Evolutionary conservation across 345 rosid genomes (phyloP), one percentile per base, ranked within the genome.

Genomic region (Corymbia maculata): DNA sequence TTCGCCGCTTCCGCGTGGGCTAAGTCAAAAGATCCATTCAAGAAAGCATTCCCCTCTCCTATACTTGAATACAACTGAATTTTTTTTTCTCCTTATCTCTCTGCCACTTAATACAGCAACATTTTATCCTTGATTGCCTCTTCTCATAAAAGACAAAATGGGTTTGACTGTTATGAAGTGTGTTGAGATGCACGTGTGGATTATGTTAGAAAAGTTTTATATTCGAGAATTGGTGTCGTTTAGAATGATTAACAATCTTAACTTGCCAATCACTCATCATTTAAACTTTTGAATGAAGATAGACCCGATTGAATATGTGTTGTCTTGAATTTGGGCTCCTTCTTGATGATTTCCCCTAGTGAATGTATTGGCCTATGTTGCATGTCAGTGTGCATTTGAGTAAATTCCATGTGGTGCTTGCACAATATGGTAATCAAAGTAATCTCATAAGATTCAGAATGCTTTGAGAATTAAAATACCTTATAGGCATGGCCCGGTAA

Each of bases 261-360:
- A 0, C 2, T 2, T 0, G 44, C 6, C 45, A 8, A 68, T 68
- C 32, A 68, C 12, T 30, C 6, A 30, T 8, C 17, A 4, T 6
- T 16, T n/a, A 3, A n/a, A 13, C 0, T 66, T 8, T 30, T n/a
- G 1, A 2, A 19, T n/a, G 68, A 66, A n/a, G 10, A 13, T 66
- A 32, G 22, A 17, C 2, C 9, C 32, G 19, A 8, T 14, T n/a
- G 2, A 4, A 8, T 30, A 68, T 2, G 22, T 8, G 44, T 6
- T 4, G 19, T 15, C 0, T 68, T 8, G 6, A 12, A 30, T 32
- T 32, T 68, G 45, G 2, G 1, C 22, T 7, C 6, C 17, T 32
- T 8, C 2, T 8, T 4, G 10, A 32, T 68, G 22, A 32, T 32
- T 1, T 68, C 1, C 59, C 45, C 19, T 0, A 8, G 1, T 32